These are phyloP conservation scores for Canna indica DNA, from an alignment of 176 grass and related monocot species.

Conservation along the genomic window DNA sequence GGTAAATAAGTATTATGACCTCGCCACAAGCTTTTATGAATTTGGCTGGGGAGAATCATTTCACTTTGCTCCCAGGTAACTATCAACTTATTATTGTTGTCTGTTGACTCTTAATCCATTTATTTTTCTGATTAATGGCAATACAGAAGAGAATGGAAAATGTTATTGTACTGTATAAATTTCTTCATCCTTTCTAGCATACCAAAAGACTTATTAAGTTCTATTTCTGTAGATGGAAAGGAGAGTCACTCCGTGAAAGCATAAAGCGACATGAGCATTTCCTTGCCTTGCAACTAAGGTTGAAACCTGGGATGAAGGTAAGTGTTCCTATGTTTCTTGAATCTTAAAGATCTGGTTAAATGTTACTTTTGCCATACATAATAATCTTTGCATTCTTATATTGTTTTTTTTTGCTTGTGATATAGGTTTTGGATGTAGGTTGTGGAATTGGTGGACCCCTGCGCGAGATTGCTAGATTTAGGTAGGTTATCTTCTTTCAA, in stretches of 20 bases:
- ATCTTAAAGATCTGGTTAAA: neutral
- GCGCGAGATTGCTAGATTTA: slow-evolving; percentile 97
- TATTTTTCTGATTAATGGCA: neutral
- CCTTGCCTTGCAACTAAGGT: slow-evolving; percentile 75
- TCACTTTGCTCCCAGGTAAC: slow-evolving; percentile 95
- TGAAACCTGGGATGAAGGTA: slow-evolving; percentile 94
- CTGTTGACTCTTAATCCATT: neutral
- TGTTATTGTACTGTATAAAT: slow-evolving; percentile 8
- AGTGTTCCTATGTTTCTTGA: neutral
- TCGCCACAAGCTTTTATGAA: slow-evolving; percentile 97
- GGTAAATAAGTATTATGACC: slow-evolving; percentile 99
- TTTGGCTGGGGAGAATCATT: slow-evolving; percentile 99
- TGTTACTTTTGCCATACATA: slow-evolving; percentile 1
- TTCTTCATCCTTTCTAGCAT: slow-evolving; percentile 1
- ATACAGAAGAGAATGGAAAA: neutral
- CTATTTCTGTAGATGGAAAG: slow-evolving; percentile 61
- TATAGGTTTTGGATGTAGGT: slow-evolving; percentile 91
- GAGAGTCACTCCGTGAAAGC: slow-evolving; percentile 87
- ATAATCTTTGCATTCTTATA: neutral
- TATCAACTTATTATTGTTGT: neutral
- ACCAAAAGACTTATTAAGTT: neutral
- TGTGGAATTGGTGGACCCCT: slow-evolving; percentile 91
- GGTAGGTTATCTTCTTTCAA: slow-evolving; percentile 37
- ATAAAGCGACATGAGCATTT: slow-evolving; percentile 95
- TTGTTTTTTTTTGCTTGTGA: neutral